Conservation (phyloP, 2,329 filamentous ascomycete species). For the Camptophora hylomeconis region DNA sequence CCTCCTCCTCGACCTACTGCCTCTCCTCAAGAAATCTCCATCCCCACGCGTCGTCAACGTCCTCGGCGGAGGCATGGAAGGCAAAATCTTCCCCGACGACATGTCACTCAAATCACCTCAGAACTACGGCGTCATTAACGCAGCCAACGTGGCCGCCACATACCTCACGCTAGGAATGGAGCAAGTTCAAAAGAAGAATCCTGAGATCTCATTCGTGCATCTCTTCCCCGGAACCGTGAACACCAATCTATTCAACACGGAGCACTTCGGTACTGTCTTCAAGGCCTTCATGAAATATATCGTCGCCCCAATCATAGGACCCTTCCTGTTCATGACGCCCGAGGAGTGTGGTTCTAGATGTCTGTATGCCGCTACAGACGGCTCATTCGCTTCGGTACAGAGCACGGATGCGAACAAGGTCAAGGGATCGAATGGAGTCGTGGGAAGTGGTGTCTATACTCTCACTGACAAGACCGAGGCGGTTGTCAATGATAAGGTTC, state of each 20-base stretch:
- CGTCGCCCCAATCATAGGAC: no score
- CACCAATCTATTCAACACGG: no score
- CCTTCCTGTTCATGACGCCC: no score
- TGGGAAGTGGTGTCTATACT: slow-evolving; percentile 18
- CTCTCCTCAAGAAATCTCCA: slow-evolving; percentile 19
- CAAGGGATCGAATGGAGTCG: slow-evolving; percentile 16
- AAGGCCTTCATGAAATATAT: slow-evolving; percentile 5
- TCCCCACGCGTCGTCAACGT: slow-evolving; percentile 39
- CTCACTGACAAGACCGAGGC: slow-evolving; percentile 19
- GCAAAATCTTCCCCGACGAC: slow-evolving; percentile 33
- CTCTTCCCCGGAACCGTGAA: slow-evolving; percentile 36
- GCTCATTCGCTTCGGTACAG: slow-evolving; percentile 18
- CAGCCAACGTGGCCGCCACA: slow-evolving; percentile 33
- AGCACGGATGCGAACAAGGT: no score
- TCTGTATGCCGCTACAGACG: slow-evolving; percentile 28
- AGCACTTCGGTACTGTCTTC: slow-evolving; percentile 21
- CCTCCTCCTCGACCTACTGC: slow-evolving; percentile 44
- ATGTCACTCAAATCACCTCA: slow-evolving; percentile 26
- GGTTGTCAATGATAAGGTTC: slow-evolving; percentile 13
- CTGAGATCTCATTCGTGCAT: slow-evolving; percentile 37
- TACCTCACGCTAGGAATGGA: slow-evolving; percentile 40
- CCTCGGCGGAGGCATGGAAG: slow-evolving; percentile 41
- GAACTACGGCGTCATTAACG: slow-evolving; percentile 24
- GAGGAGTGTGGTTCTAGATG: slow-evolving; percentile 34
- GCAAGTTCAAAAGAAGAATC: slow-evolving; percentile 33